Evolutionary conservation across 306 rosid species (phyloP).

Genomic region (Prunus kanzakura): DNA sequence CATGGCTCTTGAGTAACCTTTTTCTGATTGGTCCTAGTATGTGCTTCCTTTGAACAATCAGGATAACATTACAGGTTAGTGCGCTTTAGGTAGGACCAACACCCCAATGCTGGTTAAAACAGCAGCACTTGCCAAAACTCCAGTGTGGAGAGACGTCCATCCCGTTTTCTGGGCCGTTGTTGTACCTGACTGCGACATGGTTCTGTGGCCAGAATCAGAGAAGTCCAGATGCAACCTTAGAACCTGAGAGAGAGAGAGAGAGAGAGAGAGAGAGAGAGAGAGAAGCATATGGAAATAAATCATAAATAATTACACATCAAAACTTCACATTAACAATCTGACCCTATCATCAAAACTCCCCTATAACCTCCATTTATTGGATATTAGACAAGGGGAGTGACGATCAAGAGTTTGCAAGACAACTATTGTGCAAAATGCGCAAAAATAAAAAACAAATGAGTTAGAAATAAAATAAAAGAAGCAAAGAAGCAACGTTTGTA

Average conservation of each 20-base stretch:
- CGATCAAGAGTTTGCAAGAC: neutral
- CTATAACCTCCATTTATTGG: neutral
- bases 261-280: neutral
- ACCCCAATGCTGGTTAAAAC: too few species aligned
- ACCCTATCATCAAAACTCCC: neutral
- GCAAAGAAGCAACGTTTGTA: constrained; percentile 6
- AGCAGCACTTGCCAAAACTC: too few species aligned
- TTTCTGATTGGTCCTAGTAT: too few species aligned
- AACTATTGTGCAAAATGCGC: neutral
- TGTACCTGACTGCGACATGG: constrained; percentile 16
- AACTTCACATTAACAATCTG: neutral
- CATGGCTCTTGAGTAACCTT: too few species aligned
- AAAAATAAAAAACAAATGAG: neutral
- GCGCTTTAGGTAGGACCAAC: too few species aligned
- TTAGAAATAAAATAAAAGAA: constrained; percentile 8
- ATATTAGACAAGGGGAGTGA: neutral
- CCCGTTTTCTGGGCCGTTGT: constrained; percentile 18
- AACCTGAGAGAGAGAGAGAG: constrained; percentile 43
- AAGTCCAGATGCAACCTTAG: constrained; percentile 79
- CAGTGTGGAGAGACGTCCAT: constrained; percentile 30
- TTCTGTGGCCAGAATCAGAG: constrained; percentile 33
- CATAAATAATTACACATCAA: neutral
- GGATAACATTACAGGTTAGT: too few species aligned
- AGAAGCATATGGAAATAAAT: neutral
- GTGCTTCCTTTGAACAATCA: too few species aligned